Percentiles rank a stretch among this genome's conserved stretches.
These are phyloP conservation scores for Raffaelea albimanens DNA, from an alignment of 2,329 filamentous ascomycete species.

Conservation along the genomic window DNA sequence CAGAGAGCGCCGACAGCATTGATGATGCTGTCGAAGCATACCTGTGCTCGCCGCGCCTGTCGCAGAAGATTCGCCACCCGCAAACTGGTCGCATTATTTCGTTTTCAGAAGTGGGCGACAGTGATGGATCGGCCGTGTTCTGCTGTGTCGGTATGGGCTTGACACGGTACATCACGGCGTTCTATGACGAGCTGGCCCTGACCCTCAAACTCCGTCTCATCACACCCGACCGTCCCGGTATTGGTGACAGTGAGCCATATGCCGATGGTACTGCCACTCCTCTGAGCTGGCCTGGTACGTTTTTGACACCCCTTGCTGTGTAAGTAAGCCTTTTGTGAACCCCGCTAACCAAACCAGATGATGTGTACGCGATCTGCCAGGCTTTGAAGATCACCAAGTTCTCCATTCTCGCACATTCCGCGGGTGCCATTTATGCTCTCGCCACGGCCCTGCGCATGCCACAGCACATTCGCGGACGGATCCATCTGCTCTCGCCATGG, in stretches of 20 bases:
- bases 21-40: conserved; percentile 83
- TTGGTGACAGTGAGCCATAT: conserved; percentile 84
- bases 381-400: conserved; percentile 89
- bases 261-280: conserved; percentile 75
- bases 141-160: conserved; percentile 97
- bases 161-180: conserved; percentile 90
- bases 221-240: conserved; percentile 86
- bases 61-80: conserved; percentile 79
- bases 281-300: conserved; percentile 83
- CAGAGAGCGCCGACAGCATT: conserved; percentile 73
- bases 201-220: conserved; percentile 85
- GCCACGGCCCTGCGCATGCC: conserved; percentile 93
- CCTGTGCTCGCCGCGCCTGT: conserved; percentile 71
- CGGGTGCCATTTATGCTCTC: conserved; percentile 94
- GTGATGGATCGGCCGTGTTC: conserved; percentile 83
- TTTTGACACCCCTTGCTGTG: not conserved
- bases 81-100: conserved; percentile 82
- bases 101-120: conserved; percentile 93
- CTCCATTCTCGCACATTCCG: conserved; percentile 90
- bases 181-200: conserved; percentile 89
- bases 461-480: conserved; percentile 86
- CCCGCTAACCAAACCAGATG: conserved; percentile 37
- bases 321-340: conserved; percentile 7
- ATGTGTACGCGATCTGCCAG: conserved; percentile 91
- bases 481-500: conserved; percentile 92